Evolutionary conservation across 257 asterid genomes (phyloP).

Genomic region (Leonotis leonurus): DNA sequence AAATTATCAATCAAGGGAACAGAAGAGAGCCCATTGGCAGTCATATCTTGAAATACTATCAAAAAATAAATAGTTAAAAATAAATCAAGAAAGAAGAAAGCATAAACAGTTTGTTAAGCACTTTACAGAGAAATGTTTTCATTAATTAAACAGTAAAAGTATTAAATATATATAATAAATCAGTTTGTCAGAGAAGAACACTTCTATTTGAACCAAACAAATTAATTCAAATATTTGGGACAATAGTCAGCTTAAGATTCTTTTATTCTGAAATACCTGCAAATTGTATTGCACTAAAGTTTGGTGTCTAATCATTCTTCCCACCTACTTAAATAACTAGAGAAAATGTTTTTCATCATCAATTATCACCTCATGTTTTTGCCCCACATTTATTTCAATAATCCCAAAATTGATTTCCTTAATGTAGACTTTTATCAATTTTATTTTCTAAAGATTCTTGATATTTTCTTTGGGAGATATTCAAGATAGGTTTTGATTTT

Average conservation of each 20-base stretch:
- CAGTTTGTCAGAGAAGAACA: slow-evolving; percentile 17
- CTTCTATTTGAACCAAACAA: not conserved
- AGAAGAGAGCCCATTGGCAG: not conserved
- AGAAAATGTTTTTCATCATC: slow-evolving; percentile 29
- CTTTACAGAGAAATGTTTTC: slow-evolving; percentile 17
- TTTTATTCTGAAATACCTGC: slow-evolving; percentile 16
- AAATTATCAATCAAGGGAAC: not conserved
- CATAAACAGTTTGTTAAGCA: slow-evolving; percentile 16
- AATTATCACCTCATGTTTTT: slow-evolving; percentile 31
- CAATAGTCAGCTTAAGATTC: slow-evolving; percentile 23
- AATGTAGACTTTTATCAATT: slow-evolving; percentile 17
- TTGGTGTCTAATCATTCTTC: slow-evolving; percentile 42
- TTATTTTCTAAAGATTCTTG: slow-evolving; percentile 13
- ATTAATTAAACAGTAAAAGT: not conserved
- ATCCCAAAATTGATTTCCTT: slow-evolving; percentile 23
- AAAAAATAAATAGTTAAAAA: not conserved
- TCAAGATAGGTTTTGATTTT: not conserved
- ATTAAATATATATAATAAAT: not conserved
- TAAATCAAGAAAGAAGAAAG: not conserved
- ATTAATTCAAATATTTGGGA: not conserved
- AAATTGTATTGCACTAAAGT: slow-evolving; percentile 22
- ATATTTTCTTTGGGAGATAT: not conserved
- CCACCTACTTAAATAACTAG: slow-evolving; percentile 44
- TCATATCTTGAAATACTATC: not conserved
- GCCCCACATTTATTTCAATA: not conserved